These are phyloP conservation scores for Lenwebbia sp. DNA, from an alignment of 345 rosid genomes.

Conservation along the genomic window DNA sequence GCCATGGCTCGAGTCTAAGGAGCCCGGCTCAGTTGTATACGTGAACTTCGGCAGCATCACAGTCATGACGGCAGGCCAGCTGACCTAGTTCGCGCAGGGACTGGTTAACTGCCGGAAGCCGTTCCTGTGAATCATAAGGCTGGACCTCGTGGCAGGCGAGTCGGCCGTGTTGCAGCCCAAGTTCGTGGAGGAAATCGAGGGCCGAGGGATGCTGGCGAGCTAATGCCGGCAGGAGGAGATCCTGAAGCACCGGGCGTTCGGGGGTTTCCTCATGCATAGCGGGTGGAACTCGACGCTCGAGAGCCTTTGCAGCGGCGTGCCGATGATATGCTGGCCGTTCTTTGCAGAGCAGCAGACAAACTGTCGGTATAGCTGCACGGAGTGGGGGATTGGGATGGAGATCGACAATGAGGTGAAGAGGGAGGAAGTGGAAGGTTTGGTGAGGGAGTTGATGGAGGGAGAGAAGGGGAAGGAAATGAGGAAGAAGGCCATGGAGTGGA, in stretches of 20 bases:
- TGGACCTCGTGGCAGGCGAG: neutral
- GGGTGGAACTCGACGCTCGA: neutral
- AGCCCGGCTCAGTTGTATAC: neutral
- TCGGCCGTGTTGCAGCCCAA: neutral
- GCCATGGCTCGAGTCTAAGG: neutral
- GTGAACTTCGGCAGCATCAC: neutral
- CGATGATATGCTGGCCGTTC: neutral
- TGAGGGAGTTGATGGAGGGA: neutral
- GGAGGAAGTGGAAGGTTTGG: neutral
- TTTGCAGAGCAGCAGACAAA: neutral
- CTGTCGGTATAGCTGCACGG: neutral
- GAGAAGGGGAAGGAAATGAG: neutral
- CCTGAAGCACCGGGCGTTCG: neutral
- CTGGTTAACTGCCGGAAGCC: neutral
- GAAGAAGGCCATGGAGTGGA: neutral
- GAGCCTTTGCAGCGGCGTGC: neutral
- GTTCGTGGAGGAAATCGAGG: neutral
- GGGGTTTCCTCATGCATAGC: neutral
- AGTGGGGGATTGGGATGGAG: slow-evolving; percentile 1
- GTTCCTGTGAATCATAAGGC: neutral
- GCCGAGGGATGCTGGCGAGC: neutral
- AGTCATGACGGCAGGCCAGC: neutral
- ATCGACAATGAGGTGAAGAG: neutral
- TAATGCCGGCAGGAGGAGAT: neutral
- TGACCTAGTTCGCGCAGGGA: neutral